These are phyloP conservation scores for Fraxinus excelsior DNA, from an alignment of 257 asterid species.

Conservation along the genomic window DNA sequence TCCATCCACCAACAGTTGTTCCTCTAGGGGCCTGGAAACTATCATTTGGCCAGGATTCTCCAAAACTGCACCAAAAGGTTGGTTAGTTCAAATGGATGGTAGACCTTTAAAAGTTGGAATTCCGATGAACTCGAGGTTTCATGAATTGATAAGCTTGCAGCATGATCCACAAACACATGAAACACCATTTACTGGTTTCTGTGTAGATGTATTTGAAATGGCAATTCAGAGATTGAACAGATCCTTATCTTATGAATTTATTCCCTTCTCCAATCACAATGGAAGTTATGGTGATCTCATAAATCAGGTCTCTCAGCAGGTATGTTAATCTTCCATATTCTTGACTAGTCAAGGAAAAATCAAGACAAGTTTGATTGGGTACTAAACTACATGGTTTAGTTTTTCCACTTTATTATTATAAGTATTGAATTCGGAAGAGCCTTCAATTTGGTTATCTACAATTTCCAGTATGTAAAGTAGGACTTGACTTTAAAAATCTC, in stretches of 20 bases:
- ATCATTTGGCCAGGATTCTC: conserved; percentile 41
- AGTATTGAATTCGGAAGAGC: not conserved
- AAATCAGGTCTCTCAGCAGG: conserved; percentile 33
- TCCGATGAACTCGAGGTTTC: conserved; percentile 21
- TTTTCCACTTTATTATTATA: not conserved
- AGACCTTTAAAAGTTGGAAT: conserved; percentile 19
- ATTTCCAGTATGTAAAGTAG: not conserved
- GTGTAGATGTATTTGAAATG: conserved; percentile 37
- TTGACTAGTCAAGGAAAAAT: not conserved
- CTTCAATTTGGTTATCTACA: not conserved
- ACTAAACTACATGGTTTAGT: not conserved
- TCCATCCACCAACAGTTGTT: conserved; percentile 2
- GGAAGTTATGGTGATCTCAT: conserved; percentile 38
- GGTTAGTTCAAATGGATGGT: conserved; percentile 3
- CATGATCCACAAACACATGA: conserved; percentile 22
- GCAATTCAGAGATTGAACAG: conserved; percentile 28
- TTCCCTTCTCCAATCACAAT: conserved; percentile 25
- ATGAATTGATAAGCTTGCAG: conserved; percentile 21
- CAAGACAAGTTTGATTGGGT: not conserved
- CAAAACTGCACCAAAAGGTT: conserved; percentile 8
- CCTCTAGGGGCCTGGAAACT: conserved; percentile 24
- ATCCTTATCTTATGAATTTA: conserved; percentile 30
- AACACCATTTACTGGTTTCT: conserved; percentile 28
- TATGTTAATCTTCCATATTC: conserved; percentile 2
- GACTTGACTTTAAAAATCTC: no score